Base-by-base conservation (phyloP, 2,329 filamentous ascomycete genomes). In the Botrytis hyacinthi region DNA sequence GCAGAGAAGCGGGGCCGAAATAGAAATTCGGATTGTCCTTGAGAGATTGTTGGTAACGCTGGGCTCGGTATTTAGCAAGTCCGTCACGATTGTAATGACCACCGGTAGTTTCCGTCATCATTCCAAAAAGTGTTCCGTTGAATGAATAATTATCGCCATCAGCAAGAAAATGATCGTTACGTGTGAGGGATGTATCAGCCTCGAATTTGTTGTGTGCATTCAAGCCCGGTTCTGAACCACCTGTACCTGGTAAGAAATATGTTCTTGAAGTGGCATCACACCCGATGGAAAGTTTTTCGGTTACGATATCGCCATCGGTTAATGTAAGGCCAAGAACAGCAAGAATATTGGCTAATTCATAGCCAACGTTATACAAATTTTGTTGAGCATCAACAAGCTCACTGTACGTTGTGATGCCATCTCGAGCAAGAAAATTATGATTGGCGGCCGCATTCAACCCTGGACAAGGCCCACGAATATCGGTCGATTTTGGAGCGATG, bases 131-230 rank as follows among this genome's bases (percentile, higher is more conserved):
- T 82, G 76, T 78, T 5, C 78, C 77, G 61, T 79, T 79, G 74
- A 79, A 78, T 20, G 69, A 72, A 70, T 74, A 79, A 26, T 71
- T 71, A 42, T 71, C 46, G 10, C 70, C 77, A 76, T 60, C 20
- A 51, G 8, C 59, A 12, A 54, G 32, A 72, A 78, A 80, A 0
- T 88, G 78, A 67, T 88, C 86, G 65, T 85, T 83, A 1, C 86
- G 84, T 0, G 86, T 87, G 67, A 83, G 82, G 60, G 85, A 87
- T 0, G 84, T 84, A 78, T 88, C 87, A 2, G 83, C 81, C 80
- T 88, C 86, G 76, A 87, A 84, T 70, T 84, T 83, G 77, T 87
- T 87, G 78, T 88, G 87, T 29, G 76, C 77, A 57, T 76, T 70
- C 3, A 78, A 68, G 46, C 76, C 78, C 4, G 78, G 78, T 40